These are phyloP conservation scores for Hemileccinum impolitum DNA, from an alignment of 768 basidiomycete species.

Conservation along the genomic window DNA sequence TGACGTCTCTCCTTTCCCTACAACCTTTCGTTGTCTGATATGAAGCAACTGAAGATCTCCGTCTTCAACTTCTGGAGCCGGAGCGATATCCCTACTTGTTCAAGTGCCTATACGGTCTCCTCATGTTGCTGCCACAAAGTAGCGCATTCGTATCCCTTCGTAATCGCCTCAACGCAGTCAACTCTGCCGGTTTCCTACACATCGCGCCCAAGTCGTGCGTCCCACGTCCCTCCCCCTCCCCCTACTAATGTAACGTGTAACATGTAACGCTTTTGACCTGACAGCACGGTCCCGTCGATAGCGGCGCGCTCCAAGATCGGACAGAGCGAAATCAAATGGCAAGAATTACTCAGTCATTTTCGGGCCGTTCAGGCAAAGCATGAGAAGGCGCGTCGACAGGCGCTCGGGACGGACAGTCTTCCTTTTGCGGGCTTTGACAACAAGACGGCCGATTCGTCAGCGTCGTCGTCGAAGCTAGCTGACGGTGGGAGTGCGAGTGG, in stretches of 20 bases:
- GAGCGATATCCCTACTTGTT: constrained; percentile 95
- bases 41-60: constrained; percentile 51
- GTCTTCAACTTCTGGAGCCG: constrained; percentile 93
- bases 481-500: constrained; percentile 1
- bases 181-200: constrained; percentile 90
- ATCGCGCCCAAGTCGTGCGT: constrained; percentile 83
- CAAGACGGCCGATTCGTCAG: constrained; percentile 25
- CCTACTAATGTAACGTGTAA: constrained; percentile 17
- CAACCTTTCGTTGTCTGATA: not conserved
- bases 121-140: constrained; percentile 97
- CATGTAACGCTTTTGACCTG: not conserved
- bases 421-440: constrained; percentile 46
- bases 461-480: constrained; percentile 7
- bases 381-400: constrained; percentile 84
- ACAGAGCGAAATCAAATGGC: constrained; percentile 96
- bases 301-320: constrained; percentile 71
- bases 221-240: not conserved
- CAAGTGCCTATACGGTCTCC: constrained; percentile 94
- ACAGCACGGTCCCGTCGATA: constrained; percentile 32
- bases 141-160: constrained; percentile 92
- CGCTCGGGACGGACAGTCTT: constrained; percentile 60
- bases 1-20: constrained; percentile 35
- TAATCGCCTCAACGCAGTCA: constrained; percentile 92
- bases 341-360: constrained; percentile 90
- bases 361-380: constrained; percentile 85